Base-by-base conservation (phyloP, 106 monocot species). In the Acorus gramineus region DNA sequence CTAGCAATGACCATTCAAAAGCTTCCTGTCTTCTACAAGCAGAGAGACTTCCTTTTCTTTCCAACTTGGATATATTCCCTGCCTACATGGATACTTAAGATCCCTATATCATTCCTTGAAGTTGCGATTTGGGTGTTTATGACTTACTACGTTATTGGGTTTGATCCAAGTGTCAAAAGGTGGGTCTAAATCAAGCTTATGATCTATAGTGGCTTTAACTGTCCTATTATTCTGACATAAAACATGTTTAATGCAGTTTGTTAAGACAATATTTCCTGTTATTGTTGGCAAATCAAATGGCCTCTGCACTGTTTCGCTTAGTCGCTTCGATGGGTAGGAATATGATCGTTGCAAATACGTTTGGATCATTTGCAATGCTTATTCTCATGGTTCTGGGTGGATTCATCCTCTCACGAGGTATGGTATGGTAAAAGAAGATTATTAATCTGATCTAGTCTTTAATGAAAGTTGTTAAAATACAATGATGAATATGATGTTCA, bases 201-300 rank as follows among this genome's bases (percentile, higher is more conserved):
- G 28, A 28, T 28, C 28, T 28, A 28, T 28, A 28, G 28, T 28
- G 28, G 28, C 28, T 28, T 28, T 28, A 1, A 28, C 28, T 1
- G 28, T 28, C 28, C 28, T 28, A 28, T 28, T 28, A 28, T 28
- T 28, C 28, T 28, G 28, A 28, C 28, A 28, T 28, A 28, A 28
- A 28, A 28, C 28, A 28, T 28, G 28, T 28, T 28, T 1, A 28
- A 28, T 28, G 28, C 28, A 28, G 28, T 0, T 28, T 28, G 1
- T 28, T 28, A 0, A 28, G 1, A 28, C 46, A 55, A 6, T 66
- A 78, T 63, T 58, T 82, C 6, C 49, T 82, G 7, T 67, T 82
- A 5, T 43, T 82, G n/a, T 14, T 75, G 11, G 63, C 74, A 3
- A 73, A 78, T 59, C 82, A 82, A 44, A 74, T 78, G 78, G 74